Base-by-base conservation (phyloP, 2,329 filamentous ascomycete genomes). In the Lasiodiplodia hormozganensis region DNA sequence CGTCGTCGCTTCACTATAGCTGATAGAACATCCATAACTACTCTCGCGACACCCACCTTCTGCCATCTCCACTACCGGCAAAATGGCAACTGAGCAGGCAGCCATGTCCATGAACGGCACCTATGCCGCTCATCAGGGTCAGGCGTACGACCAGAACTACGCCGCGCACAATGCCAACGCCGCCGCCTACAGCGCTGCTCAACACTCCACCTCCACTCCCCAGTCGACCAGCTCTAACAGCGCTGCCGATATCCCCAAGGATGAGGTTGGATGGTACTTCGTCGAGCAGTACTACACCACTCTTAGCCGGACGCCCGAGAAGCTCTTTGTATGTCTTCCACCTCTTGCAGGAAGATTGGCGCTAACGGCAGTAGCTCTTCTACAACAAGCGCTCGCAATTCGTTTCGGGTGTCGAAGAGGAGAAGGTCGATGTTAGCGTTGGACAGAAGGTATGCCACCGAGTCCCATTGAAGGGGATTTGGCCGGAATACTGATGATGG, bases 251-350 rank as follows among this genome's bases (percentile, higher is more conserved):
- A 86, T 88, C 71, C 85, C 84, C 75, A 97, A 97, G 85, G 94
- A 97, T 80, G 93, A 98, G 84, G 94, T 99, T 74, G 96, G 94
- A 82, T 99, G 96, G 96, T 98, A 95, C 85, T 99, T 99, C 75
- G 96, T 99, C 69, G 94, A 98, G 87, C 94, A 97, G 82, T 99
- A 97, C 86, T 99, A 99, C 84, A 98, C 93, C 74, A 99, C 94
- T 71, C 85, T 99, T 78, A 97, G 94, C 89, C 94, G 95, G 83
- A 92, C 86, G 73, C 94, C 96, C 25, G 94, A 97, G 79, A 96
- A 96, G 83, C 92, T 99, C 76, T 95, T 94, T 78, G 84, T 86
- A 78, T 75, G 83, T 78, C 11, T 38, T n/a, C 18, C 49, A 25
- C 54, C 8, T 12, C 71, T 34, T 21, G 54, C 21, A 23, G 12